Evolutionary conservation across 1,284 basidiomycete genomes (phyloP).

Genomic region (Leccinum fallax): DNA sequence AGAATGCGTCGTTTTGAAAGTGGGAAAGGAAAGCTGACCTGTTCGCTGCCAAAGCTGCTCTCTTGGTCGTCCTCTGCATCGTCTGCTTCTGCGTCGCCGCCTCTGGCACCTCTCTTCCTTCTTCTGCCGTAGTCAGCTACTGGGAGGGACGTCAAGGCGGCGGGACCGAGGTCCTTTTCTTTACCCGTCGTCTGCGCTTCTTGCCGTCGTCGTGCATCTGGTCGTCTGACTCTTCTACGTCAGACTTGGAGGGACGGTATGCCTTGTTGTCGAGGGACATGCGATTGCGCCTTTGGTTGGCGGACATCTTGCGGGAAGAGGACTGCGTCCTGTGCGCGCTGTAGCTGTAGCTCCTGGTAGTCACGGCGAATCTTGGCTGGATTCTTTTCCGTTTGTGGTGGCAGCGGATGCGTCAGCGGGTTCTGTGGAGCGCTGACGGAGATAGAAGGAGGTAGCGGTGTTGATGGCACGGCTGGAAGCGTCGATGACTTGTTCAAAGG

Average conservation of each 20-base stretch:
- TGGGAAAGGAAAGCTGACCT: constrained; percentile 24
- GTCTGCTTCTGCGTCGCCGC: constrained; percentile 32
- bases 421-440: constrained; percentile 59
- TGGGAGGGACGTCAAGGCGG: constrained; percentile 64
- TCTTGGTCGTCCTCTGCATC: constrained; percentile 35
- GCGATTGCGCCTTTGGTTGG: constrained; percentile 52
- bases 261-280: constrained; percentile 79
- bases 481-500: constrained; percentile 59
- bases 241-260: constrained; percentile 66
- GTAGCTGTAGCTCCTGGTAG: constrained; percentile 38
- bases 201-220: constrained; percentile 57
- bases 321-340: constrained; percentile 35
- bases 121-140: constrained; percentile 56
- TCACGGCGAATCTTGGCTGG: constrained; percentile 53
- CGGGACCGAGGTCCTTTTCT: constrained; percentile 57
- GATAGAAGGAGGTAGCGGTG: constrained; percentile 56
- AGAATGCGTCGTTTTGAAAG: neutral
- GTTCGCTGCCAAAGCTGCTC: constrained; percentile 39
- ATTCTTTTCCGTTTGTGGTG: constrained; percentile 47
- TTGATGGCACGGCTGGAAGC: constrained; percentile 51
- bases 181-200: constrained; percentile 55
- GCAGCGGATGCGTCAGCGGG: constrained; percentile 40
- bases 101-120: constrained; percentile 45
- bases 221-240: constrained; percentile 62
- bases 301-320: constrained; percentile 29